Evolutionary conservation across 148 eudicot species (phyloP).

Genomic region (Camellia granthamiana): DNA sequence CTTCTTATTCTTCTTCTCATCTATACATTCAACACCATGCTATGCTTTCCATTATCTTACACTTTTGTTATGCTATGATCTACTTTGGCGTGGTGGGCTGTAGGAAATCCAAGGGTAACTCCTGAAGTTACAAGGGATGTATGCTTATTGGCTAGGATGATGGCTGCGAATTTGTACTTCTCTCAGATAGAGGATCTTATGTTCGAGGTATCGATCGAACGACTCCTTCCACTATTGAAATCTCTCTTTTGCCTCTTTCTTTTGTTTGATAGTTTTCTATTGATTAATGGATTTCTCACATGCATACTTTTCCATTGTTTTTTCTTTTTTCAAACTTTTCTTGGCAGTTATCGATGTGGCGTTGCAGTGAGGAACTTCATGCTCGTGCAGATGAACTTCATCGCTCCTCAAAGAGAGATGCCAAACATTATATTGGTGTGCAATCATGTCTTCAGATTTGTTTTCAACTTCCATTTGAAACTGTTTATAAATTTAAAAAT

Average conservation of each 20-base stretch:
- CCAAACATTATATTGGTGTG: slow-evolving; percentile 88
- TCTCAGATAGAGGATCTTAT: slow-evolving; percentile 92
- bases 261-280: neutral
- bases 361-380: slow-evolving; percentile 86
- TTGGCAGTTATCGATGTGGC: slow-evolving; percentile 85
- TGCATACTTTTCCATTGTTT: neutral
- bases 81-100: slow-evolving; percentile 18
- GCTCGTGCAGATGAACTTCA: slow-evolving; percentile 75
- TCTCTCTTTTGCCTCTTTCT: neutral
- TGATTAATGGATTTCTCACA: neutral
- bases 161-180: slow-evolving; percentile 90
- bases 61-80: neutral
- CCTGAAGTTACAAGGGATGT: slow-evolving; percentile 97
- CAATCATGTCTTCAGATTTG: neutral
- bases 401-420: slow-evolving; percentile 63
- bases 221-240: neutral
- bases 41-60: neutral
- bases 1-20: too few species aligned
- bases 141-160: slow-evolving; percentile 89
- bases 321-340: neutral
- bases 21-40: too few species aligned
- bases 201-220: slow-evolving; percentile 64
- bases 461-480: neutral
- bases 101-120: slow-evolving; percentile 92
- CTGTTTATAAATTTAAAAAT: neutral